A percentile compares a stretch with the other conserved stretches of the same genome.
phyloP scores from a whole-genome alignment of 352 stramenopile species.

The Phytophthora brassicae region DNA sequence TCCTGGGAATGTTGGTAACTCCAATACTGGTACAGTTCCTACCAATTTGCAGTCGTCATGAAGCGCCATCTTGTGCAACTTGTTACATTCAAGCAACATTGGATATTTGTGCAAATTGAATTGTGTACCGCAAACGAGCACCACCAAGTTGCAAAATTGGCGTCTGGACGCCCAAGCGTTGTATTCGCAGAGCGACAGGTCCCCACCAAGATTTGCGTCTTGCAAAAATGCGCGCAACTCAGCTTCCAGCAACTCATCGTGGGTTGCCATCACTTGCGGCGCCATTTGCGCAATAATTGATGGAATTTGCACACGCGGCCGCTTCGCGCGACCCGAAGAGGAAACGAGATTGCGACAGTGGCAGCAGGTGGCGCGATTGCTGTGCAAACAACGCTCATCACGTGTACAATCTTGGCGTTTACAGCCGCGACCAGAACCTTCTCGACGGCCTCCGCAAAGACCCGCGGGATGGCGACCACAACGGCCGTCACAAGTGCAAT shows the following conservation, averaged over 20 bases:
- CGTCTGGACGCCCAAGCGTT: conserved; percentile 45
- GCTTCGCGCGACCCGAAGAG: conserved; percentile 46
- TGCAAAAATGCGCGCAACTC: conserved; percentile 37
- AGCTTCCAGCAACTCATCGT: conserved; percentile 25
- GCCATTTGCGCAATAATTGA: too few species aligned
- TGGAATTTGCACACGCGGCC: conserved; percentile 22
- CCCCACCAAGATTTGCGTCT: conserved; percentile 30
- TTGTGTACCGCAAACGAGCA: conserved; percentile 57
- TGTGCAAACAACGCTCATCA: conserved; percentile 70
- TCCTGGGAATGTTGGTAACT: conserved; percentile 51
- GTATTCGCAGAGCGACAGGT: conserved; percentile 59
- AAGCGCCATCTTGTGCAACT: conserved; percentile 44
- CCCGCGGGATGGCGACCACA: conserved; percentile 59
- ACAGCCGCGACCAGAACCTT: conserved; percentile 66
- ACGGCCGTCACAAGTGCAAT: conserved; percentile 79
- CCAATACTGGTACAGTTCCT: conserved; percentile 39
- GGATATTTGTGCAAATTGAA: conserved; percentile 79
- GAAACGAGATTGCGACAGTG: conserved; percentile 79
- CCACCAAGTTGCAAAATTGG: conserved; percentile 58
- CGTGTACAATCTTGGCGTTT: conserved; percentile 59
- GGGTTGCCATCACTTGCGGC: neutral
- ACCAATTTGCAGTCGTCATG: conserved; percentile 15
- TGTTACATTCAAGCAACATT: conserved; percentile 55
- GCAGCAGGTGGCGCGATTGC: conserved; percentile 72
- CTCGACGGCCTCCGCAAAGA: conserved; percentile 57